These are phyloP conservation scores for Hymenotorrendiella dingleyae DNA, from an alignment of 2,329 filamentous ascomycete genomes.

Conservation along the genomic window DNA sequence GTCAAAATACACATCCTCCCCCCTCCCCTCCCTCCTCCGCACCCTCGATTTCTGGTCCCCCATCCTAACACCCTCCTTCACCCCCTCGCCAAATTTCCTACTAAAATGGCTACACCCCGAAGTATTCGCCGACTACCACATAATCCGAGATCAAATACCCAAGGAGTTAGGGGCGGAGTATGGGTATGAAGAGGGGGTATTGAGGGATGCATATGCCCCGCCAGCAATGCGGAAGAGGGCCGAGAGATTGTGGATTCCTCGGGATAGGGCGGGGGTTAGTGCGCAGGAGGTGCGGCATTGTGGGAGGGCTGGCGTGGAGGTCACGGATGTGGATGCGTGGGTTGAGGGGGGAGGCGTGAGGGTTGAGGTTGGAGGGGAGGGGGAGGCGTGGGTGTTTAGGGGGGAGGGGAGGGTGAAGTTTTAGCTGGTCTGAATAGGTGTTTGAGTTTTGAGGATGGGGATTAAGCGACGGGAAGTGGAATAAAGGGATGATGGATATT, in stretches of 20 bases:
- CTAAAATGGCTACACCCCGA: slow-evolving; percentile 53
- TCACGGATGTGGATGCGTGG: slow-evolving; percentile 53
- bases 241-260: slow-evolving; percentile 56
- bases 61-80: slow-evolving; percentile 28
- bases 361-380: slow-evolving; percentile 17
- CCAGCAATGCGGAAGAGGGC: slow-evolving; percentile 49
- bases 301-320: slow-evolving; percentile 44
- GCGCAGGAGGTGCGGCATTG: slow-evolving; percentile 50
- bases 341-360: slow-evolving; percentile 33
- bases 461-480: too few relatives aligned
- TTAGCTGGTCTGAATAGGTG: slow-evolving; percentile 7
- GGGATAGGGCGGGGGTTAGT: slow-evolving; percentile 49
- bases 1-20: slow-evolving; percentile 6
- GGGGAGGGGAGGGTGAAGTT: slow-evolving; percentile 18
- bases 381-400: slow-evolving; percentile 11
- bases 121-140: slow-evolving; percentile 48
- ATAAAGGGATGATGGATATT: too few relatives aligned
- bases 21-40: slow-evolving; percentile 14
- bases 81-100: slow-evolving; percentile 39
- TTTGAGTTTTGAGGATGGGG: slow-evolving; percentile 7
- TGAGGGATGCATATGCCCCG: slow-evolving; percentile 48
- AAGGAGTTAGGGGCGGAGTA: slow-evolving; percentile 38
- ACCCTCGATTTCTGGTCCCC: slow-evolving; percentile 24
- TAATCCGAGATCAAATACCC: slow-evolving; percentile 45
- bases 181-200: slow-evolving; percentile 38